These are phyloP conservation scores for Solanum sejunctum DNA, from an alignment of 257 asterid genomes.

Conservation along the genomic window DNA sequence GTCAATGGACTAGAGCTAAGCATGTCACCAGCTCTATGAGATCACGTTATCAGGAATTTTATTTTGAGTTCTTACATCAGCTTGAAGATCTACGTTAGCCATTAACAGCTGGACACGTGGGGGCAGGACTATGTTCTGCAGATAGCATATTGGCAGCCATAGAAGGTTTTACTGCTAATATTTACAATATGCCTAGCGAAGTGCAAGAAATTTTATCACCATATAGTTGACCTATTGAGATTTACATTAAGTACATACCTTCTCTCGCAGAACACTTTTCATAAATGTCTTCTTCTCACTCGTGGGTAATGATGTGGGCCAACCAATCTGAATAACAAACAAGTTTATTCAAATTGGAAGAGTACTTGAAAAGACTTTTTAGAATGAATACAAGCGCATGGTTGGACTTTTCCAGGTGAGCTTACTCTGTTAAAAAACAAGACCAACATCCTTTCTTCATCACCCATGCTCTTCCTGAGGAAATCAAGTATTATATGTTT, in stretches of 20 bases:
- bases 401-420: neutral
- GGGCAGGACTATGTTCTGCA: neutral
- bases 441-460: constrained; percentile 82
- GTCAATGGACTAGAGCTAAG: neutral
- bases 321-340: constrained; percentile 61
- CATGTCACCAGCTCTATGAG: neutral
- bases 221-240: neutral
- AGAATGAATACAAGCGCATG: neutral
- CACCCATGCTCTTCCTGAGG: constrained; percentile 75
- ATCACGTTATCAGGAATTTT: neutral
- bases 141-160: neutral
- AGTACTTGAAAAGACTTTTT: neutral
- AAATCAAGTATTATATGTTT: neutral
- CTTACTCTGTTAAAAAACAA: constrained; percentile 82
- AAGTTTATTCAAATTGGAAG: neutral
- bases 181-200: neutral
- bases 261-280: constrained; percentile 67
- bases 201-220: neutral
- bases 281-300: constrained; percentile 66
- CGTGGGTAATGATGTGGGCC: constrained; percentile 96
- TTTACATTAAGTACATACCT: constrained; percentile 29
- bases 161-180: neutral
- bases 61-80: neutral
- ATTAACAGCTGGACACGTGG: neutral
- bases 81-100: neutral